phyloP scores from a whole-genome alignment of 371 early-diverging fungal species.

The Paramicrosporidium saccamoebae region DNA sequence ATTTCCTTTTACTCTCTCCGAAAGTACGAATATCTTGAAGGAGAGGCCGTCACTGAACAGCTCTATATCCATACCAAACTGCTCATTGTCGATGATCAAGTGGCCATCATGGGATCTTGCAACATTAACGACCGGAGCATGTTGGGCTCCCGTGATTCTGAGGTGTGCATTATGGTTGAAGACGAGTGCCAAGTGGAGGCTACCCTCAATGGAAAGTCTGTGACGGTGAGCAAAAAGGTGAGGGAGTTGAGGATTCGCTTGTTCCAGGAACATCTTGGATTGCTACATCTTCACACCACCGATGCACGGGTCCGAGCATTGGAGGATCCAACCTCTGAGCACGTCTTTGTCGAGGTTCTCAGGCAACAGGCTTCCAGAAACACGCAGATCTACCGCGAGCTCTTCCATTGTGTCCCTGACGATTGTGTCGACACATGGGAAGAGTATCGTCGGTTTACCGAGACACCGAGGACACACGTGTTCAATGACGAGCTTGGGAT shows the following conservation, averaged over 20 bases:
- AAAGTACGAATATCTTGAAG: constrained; percentile 24
- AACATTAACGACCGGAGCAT: constrained; percentile 69
- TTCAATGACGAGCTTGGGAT: constrained; percentile 8
- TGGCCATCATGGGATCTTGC: constrained; percentile 50
- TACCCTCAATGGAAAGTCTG: constrained; percentile 27
- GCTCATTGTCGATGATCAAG: constrained; percentile 58
- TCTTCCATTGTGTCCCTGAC: constrained; percentile 60
- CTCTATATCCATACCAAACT: constrained; percentile 69
- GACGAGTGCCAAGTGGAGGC: constrained; percentile 25
- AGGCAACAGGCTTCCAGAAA: constrained; percentile 19
- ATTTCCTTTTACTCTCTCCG: constrained; percentile 39
- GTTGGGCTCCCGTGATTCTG: constrained; percentile 59
- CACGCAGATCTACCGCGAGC: constrained; percentile 25
- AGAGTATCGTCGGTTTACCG: constrained; percentile 21
- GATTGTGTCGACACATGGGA: constrained; percentile 28
- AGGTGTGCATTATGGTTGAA: constrained; percentile 49
- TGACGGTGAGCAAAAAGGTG: constrained; percentile 30
- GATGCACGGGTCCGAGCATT: constrained; percentile 10
- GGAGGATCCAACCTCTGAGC: constrained; percentile 31
- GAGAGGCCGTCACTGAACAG: constrained; percentile 26
- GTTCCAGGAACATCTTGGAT: constrained; percentile 56
- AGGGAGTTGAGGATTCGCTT: constrained; percentile 30
- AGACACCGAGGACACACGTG: constrained; percentile 7
- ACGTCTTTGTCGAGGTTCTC: constrained; percentile 23
- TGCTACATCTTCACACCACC: constrained; percentile 6